phyloP scores from a whole-genome alignment of 2,329 filamentous ascomycete species.

The Fusarium sp. region DNA sequence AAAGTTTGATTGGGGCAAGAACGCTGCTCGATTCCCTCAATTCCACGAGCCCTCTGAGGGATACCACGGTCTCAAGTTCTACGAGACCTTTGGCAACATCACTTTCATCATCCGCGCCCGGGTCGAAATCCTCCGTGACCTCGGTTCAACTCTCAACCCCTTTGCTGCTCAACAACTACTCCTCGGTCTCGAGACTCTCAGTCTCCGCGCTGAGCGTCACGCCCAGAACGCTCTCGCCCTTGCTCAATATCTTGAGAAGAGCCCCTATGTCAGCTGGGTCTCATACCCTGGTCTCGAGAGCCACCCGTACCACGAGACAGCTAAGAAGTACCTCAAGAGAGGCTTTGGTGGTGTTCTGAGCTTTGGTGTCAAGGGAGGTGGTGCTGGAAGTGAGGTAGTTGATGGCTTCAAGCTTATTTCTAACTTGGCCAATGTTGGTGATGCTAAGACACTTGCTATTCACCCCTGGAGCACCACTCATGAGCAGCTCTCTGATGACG shows the following conservation, averaged over 20 bases:
- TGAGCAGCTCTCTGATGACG: conserved; percentile 85
- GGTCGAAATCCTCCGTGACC: conserved; percentile 88
- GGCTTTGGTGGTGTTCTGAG: conserved; percentile 92
- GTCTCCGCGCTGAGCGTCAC: conserved; percentile 84
- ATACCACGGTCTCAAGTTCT: conserved; percentile 94
- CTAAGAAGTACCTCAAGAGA: conserved; percentile 85
- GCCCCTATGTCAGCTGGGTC: conserved; percentile 88
- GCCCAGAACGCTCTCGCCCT: conserved; percentile 82
- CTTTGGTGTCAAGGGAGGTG: conserved; percentile 92
- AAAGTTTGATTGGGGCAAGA: conserved; percentile 92
- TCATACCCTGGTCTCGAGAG: conserved; percentile 88
- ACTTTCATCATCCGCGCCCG: conserved; percentile 86
- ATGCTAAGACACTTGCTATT: conserved; percentile 93
- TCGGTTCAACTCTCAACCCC: conserved; percentile 84
- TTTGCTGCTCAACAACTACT: conserved; percentile 94
- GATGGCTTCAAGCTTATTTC: conserved; percentile 95
- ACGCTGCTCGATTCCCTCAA: conserved; percentile 87
- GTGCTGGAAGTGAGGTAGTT: conserved; percentile 83
- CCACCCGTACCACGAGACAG: conserved; percentile 80
- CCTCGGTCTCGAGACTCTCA: conserved; percentile 88
- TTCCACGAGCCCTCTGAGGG: conserved; percentile 88
- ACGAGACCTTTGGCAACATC: conserved; percentile 85
- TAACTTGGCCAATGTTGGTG: conserved; percentile 94
- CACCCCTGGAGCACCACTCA: conserved; percentile 97
- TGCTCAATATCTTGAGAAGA: conserved; percentile 83